Percentiles rank a stretch among this genome's conserved stretches.
phyloP scores from a whole-genome alignment of 306 rosid genomes.

The Castanea mollissima region DNA sequence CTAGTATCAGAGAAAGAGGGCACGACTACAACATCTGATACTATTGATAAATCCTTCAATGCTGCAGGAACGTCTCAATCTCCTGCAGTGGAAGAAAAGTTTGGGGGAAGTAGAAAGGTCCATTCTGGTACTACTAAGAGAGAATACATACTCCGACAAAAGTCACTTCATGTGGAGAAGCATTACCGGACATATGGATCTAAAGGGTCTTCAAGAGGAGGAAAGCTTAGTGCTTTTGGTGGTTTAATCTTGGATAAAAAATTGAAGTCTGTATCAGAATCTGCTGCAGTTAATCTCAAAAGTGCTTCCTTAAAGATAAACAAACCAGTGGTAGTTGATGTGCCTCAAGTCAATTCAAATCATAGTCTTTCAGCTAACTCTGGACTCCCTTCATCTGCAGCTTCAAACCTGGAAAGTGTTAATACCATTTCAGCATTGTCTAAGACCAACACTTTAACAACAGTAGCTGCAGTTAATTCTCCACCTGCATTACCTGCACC shows the following conservation, averaged over 20 bases:
- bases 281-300: slow-evolving; percentile 62
- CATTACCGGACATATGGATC: slow-evolving; percentile 62
- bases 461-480: slow-evolving; percentile 25
- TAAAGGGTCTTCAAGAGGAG: slow-evolving; percentile 76
- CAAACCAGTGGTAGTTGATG: slow-evolving; percentile 64
- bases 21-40: slow-evolving; percentile 35
- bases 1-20: slow-evolving; percentile 42
- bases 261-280: slow-evolving; percentile 62
- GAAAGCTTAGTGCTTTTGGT: slow-evolving; percentile 61
- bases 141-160: slow-evolving; percentile 81
- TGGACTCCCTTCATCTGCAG: slow-evolving; percentile 39
- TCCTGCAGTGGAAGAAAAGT: slow-evolving; percentile 53
- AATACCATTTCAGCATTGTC: slow-evolving; percentile 36
- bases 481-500: slow-evolving; percentile 10
- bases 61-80: slow-evolving; percentile 49
- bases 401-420: slow-evolving; percentile 41
- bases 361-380: slow-evolving; percentile 41
- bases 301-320: slow-evolving; percentile 68
- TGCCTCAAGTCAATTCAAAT: slow-evolving; percentile 50
- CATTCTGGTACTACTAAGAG: slow-evolving; percentile 60
- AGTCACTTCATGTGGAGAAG: slow-evolving; percentile 75
- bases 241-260: slow-evolving; percentile 75
- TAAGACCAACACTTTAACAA: slow-evolving; percentile 23
- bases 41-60: slow-evolving; percentile 44
- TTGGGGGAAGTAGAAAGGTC: slow-evolving; percentile 49